Base-by-base conservation (phyloP, 441 rosid genomes). In the Adansonia grandidieri region DNA sequence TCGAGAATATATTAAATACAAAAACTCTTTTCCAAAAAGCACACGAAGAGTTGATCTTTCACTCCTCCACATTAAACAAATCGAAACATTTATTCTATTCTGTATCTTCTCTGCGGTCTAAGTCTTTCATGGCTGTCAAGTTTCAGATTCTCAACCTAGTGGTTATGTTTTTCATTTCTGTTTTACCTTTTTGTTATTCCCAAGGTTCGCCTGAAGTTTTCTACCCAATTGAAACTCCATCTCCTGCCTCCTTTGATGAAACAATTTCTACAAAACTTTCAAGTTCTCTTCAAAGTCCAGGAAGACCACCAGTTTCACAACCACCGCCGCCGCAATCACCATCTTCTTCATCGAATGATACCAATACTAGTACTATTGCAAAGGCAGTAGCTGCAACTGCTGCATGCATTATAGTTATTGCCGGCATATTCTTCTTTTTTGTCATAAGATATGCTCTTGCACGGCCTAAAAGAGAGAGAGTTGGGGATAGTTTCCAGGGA, bases 361-460 rank as follows among this genome's bases (percentile, higher is more conserved):
- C 73, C 2, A 81, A 76, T 48, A 78, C 37, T 32, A 32, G 54
- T 40, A 81, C 75, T 2, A 81, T 96, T 84, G 84, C 74, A 9
- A 90, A 82, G 81, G 97, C 96, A 53, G 95, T 92, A 9, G 90
- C 82, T 67, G 91, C 84, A 54, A 92, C 94, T 0, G 97, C 92
- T 0, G 94, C 87, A 10, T 83, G 84, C 80, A 89, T 98, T 68
- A 63, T 89, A 58, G 87, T 90, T 42, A 62, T 89, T 4, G 95
- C 93, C 0, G 82, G 70, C 3, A 50, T 92, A 61, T 82, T 94
- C 79, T 94, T 94, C 87, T 84, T 88, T 53, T 77, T 84, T 0
- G 14, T 91, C 13, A 87, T 70, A 15, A 82, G 81, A 56, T 86
- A 72, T 77, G 62, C 80, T 47, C 48, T 79, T 63, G 80, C 71